These are phyloP conservation scores for Leccinum ambiguum DNA, from an alignment of 1,284 basidiomycete genomes.

Conservation along the genomic window DNA sequence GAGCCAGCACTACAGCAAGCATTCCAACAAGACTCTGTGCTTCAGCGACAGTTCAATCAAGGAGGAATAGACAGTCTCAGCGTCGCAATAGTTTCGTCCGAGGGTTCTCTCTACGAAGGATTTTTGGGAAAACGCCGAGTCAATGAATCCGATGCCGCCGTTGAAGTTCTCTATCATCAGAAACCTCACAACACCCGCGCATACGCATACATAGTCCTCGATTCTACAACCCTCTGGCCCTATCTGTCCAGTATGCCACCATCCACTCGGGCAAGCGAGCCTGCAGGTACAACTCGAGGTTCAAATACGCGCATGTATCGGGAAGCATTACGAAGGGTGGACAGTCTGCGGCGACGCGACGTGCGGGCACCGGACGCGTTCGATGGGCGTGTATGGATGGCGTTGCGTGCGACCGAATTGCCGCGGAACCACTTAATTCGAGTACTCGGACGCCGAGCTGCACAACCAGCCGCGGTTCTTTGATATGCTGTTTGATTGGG, in stretches of 20 bases:
- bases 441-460: constrained; percentile 84
- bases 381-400: constrained; percentile 90
- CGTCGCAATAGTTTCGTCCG: constrained; percentile 29
- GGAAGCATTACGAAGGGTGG: constrained; percentile 89
- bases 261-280: constrained; percentile 54
- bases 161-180: not conserved
- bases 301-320: constrained; percentile 78
- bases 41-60: constrained; percentile 16
- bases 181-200: not conserved
- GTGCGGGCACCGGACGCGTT: constrained; percentile 83
- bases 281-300: constrained; percentile 84
- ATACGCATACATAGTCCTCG: constrained; percentile 37
- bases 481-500: constrained; percentile 71
- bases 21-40: constrained; percentile 6
- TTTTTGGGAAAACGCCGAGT: constrained; percentile 35
- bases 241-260: constrained; percentile 63
- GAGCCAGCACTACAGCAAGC: constrained; percentile 16
- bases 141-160: constrained; percentile 39
- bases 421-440: constrained; percentile 67
- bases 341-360: constrained; percentile 85
- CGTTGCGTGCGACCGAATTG: constrained; percentile 75
- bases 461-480: constrained; percentile 90
- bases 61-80: constrained; percentile 29
- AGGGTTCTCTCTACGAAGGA: constrained; percentile 29
- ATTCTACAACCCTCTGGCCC: constrained; percentile 51